A percentile compares a stretch with the other conserved stretches of the same genome.
phyloP scores from a whole-genome alignment of 495 filamentous ascomycete genomes.

The Hypoxylon intermedium region DNA sequence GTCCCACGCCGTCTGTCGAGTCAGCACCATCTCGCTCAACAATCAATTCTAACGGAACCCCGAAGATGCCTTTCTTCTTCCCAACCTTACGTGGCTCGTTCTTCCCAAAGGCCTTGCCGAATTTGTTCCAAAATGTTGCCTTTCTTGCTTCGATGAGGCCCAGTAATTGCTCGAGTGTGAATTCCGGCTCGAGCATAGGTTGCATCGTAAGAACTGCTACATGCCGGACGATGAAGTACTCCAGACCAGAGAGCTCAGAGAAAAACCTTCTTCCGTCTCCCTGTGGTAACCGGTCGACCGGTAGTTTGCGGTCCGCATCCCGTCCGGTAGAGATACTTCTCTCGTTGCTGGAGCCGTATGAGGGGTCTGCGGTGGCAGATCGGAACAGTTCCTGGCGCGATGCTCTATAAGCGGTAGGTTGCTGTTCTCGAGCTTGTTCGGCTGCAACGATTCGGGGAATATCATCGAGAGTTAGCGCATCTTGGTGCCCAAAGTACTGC shows the following conservation, averaged over 20 bases:
- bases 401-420: constrained; percentile 73
- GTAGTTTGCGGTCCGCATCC: constrained; percentile 55
- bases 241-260: constrained; percentile 91
- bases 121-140: constrained; percentile 95
- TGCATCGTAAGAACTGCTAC: constrained; percentile 96
- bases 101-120: constrained; percentile 90
- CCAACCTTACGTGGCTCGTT: constrained; percentile 75
- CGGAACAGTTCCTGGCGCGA: constrained; percentile 76
- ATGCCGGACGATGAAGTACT: constrained; percentile 96
- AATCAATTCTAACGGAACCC: constrained; percentile 81
- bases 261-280: constrained; percentile 80
- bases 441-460: constrained; percentile 97
- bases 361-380: constrained; percentile 67
- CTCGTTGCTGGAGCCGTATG: constrained; percentile 76
- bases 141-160: constrained; percentile 93
- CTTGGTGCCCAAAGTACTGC: constrained; percentile 84
- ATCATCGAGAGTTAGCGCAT: constrained; percentile 92
- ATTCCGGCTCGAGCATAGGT: constrained; percentile 85
- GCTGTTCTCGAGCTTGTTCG: constrained; percentile 91
- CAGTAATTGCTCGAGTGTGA: constrained; percentile 93
- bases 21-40: constrained; percentile 94
- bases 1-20: constrained; percentile 93
- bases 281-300: constrained; percentile 58
- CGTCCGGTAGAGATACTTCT: constrained; percentile 75
- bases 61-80: constrained; percentile 95